phyloP scores from a whole-genome alignment of 2,329 filamentous ascomycete genomes.

The Monilinia fructigena region DNA sequence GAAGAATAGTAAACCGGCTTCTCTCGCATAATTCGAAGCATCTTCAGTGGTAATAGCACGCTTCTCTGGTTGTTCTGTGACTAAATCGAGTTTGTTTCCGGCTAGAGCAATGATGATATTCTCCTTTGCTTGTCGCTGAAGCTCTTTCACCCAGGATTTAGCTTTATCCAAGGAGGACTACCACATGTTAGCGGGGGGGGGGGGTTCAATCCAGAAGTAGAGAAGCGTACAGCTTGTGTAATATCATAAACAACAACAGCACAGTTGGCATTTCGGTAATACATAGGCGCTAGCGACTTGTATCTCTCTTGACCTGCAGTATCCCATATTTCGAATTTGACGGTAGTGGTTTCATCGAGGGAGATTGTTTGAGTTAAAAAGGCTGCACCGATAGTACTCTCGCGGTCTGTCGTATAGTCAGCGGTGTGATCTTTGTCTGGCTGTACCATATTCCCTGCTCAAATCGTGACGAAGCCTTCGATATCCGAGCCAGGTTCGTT shows the following conservation, averaged over 20 bases:
- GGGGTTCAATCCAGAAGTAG: not conserved
- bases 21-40: conserved; percentile 90
- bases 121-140: conserved; percentile 97
- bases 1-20: conserved; percentile 94
- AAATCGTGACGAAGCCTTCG: not conserved
- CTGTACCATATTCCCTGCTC: not conserved
- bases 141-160: conserved; percentile 98
- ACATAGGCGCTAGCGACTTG: conserved; percentile 98
- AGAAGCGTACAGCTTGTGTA: conserved; percentile 78
- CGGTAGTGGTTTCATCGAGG: conserved; percentile 94
- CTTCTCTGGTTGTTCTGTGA: conserved; percentile 92
- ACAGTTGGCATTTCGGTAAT: conserved; percentile 99
- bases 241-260: conserved; percentile 99
- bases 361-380: conserved; percentile 99
- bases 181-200: not conserved
- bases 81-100: conserved; percentile 96
- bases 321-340: conserved; percentile 99
- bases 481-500: not conserved
- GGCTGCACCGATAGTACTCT: conserved; percentile 63
- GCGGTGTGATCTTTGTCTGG: conserved; percentile 16
- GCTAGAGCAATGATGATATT: conserved; percentile 99
- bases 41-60: conserved; percentile 85
- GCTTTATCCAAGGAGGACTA: conserved; percentile 97
- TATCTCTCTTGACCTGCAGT: conserved; percentile 98
- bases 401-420: conserved; percentile 27